Evolutionary conservation across 306 rosid species (phyloP).

Genomic region (Quercus aquifolioides): DNA sequence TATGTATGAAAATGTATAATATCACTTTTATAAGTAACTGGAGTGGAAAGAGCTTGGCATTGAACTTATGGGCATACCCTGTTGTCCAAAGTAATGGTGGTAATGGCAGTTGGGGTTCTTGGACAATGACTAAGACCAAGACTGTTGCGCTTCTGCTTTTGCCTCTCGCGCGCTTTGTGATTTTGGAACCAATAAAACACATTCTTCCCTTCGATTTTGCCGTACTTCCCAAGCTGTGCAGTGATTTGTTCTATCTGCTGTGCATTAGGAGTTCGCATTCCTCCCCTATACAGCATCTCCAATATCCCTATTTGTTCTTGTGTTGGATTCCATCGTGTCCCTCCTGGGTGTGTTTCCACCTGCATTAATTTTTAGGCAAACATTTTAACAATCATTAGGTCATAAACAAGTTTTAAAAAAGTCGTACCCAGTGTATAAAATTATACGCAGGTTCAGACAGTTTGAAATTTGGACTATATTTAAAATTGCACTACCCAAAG

Average conservation of each 20-base stretch:
- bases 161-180: conserved; percentile 95
- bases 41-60: neutral
- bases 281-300: conserved; percentile 80
- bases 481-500: neutral
- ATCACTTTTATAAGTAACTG: neutral
- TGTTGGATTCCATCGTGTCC: conserved; percentile 96
- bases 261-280: conserved; percentile 96
- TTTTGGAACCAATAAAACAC: conserved; percentile 98
- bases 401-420: neutral
- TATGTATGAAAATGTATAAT: too few relatives aligned
- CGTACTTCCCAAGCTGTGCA: conserved; percentile 70
- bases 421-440: too few relatives aligned
- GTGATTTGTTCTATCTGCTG: conserved; percentile 89
- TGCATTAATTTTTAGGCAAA: conserved; percentile 1
- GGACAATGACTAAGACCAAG: conserved; percentile 62
- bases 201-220: conserved; percentile 97
- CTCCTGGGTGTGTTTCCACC: conserved; percentile 85
- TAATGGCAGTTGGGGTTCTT: conserved; percentile 40
- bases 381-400: neutral
- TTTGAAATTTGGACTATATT: neutral
- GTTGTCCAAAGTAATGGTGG: conserved; percentile 25
- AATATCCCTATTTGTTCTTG: conserved; percentile 95
- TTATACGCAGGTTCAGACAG: too few relatives aligned
- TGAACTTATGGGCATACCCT: conserved; percentile 19
- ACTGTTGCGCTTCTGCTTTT: conserved; percentile 80